These are phyloP conservation scores for Epichloe sp. DNA, from an alignment of 2,329 filamentous ascomycete species.

Conservation along the genomic window DNA sequence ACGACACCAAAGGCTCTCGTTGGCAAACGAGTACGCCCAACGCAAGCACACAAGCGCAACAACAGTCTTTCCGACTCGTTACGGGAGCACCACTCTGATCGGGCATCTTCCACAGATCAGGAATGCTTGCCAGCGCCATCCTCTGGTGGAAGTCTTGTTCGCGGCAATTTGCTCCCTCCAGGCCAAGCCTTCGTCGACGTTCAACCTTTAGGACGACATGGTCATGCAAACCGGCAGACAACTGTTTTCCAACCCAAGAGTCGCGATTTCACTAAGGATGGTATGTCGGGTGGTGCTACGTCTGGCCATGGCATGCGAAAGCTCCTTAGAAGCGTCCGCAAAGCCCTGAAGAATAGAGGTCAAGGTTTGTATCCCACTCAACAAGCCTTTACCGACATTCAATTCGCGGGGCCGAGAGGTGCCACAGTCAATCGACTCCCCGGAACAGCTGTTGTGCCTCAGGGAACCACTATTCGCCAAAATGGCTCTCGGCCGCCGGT, in stretches of 20 bases:
- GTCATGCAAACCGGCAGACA: conserved; percentile 36
- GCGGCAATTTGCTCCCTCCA: conserved; percentile 74
- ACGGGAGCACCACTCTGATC: conserved; percentile 49
- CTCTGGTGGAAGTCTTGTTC: conserved; percentile 71
- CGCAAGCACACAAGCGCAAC: conserved; percentile 62
- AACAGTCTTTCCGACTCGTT: conserved; percentile 79
- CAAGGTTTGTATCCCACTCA: conserved; percentile 31
- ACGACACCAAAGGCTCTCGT: conserved; percentile 44
- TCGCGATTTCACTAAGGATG: conserved; percentile 29
- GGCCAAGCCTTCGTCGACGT: conserved; percentile 68
- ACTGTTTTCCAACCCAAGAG: conserved; percentile 34
- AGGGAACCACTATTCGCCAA: conserved; percentile 31
- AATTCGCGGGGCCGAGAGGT: conserved; percentile 35
- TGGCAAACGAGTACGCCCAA: conserved; percentile 45
- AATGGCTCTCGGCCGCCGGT: conserved; percentile 38
- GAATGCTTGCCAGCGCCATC: conserved; percentile 50
- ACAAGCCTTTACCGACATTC: conserved; percentile 34
- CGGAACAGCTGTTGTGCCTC: conserved; percentile 47
- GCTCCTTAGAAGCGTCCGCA: conserved; percentile 73
- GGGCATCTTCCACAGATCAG: conserved; percentile 36
- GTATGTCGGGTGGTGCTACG: conserved; percentile 43
- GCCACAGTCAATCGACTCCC: conserved; percentile 46
- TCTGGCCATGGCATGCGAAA: conserved; percentile 69
- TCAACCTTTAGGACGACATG: conserved; percentile 36
- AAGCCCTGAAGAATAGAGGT: conserved; percentile 56